phyloP scores from a whole-genome alignment of 1,284 basidiomycete genomes.

The Irpex rosettiformis region DNA sequence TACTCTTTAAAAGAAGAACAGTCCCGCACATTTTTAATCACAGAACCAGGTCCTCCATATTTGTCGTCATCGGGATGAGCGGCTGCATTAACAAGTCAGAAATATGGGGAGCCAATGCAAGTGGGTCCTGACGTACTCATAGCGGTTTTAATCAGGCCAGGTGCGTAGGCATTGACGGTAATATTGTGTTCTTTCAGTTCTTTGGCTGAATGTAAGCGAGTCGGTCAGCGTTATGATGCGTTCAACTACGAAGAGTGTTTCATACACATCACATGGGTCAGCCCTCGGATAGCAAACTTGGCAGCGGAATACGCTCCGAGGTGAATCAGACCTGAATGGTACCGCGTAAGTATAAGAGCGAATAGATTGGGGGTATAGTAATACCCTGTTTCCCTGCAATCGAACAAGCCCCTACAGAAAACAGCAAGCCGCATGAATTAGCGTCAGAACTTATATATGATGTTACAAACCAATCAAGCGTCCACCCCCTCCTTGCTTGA shows the following conservation, averaged over 20 bases:
- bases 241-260: neutral
- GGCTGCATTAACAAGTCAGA: neutral
- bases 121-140: slow-evolving; percentile 13
- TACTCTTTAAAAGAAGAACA: too few relatives aligned
- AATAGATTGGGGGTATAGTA: neutral
- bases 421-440: neutral
- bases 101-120: neutral
- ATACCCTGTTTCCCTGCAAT: slow-evolving; percentile 2
- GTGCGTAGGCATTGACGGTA: slow-evolving; percentile 20
- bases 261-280: slow-evolving; percentile 22
- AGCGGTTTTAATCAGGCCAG: slow-evolving; percentile 16
- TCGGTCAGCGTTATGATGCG: neutral
- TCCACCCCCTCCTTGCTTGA: slow-evolving; percentile 28
- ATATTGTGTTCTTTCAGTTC: slow-evolving; percentile 17
- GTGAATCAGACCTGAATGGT: slow-evolving; percentile 3
- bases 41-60: slow-evolving; percentile 2
- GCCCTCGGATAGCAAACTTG: slow-evolving; percentile 28
- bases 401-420: neutral
- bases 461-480: slow-evolving; percentile 23
- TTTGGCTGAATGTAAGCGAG: slow-evolving; percentile 10
- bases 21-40: slow-evolving; percentile 3
- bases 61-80: neutral
- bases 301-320: slow-evolving; percentile 17
- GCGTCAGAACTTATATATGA: neutral
- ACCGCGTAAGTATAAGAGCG: neutral